These are phyloP conservation scores for Dactylellina haptotyla DNA, from an alignment of 2,329 filamentous ascomycete species.

Conservation along the genomic window DNA sequence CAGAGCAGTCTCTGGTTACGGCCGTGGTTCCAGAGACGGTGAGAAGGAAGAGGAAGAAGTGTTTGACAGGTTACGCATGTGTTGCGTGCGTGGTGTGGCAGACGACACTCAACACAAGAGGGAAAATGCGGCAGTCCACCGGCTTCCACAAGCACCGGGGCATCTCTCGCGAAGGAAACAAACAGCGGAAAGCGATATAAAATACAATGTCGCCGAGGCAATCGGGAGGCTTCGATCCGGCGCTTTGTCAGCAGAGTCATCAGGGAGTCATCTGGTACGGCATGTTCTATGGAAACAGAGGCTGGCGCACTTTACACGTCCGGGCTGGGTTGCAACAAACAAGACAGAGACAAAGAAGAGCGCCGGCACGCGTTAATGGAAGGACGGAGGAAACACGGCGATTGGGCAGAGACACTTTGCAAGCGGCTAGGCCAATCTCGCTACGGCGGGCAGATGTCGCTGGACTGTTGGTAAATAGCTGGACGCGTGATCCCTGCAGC, in stretches of 20 bases:
- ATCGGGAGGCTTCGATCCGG: not conserved
- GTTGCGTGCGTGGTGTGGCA: not conserved
- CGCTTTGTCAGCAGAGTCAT: slow-evolving; percentile 26
- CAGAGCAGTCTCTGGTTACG: not conserved
- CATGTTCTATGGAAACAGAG: slow-evolving; percentile 20
- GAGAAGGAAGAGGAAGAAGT: not conserved
- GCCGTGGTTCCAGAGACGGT: not conserved
- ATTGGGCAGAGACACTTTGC: slow-evolving; percentile 15
- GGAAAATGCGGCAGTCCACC: not conserved
- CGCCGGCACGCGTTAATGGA: slow-evolving; percentile 14
- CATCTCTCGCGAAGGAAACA: not conserved
- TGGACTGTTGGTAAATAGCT: slow-evolving; percentile 38
- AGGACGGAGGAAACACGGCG: not conserved
- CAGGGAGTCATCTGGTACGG: not conserved
- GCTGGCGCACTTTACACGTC: slow-evolving; percentile 46
- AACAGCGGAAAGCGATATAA: not conserved
- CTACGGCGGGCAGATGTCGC: not conserved
- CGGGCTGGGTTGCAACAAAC: slow-evolving; percentile 19
- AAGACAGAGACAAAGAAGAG: slow-evolving; percentile 1
- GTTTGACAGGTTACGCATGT: not conserved
- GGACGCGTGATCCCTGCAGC: slow-evolving; percentile 37
- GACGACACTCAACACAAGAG: not conserved
- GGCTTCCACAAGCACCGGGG: no score
- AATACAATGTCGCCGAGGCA: not conserved
- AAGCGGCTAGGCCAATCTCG: slow-evolving; percentile 21